Percentiles rank a stretch among this genome's conserved stretches.
Conservation (phyloP, 176 grass and related monocot genomes). For the Rhynchospora pubera region DNA sequence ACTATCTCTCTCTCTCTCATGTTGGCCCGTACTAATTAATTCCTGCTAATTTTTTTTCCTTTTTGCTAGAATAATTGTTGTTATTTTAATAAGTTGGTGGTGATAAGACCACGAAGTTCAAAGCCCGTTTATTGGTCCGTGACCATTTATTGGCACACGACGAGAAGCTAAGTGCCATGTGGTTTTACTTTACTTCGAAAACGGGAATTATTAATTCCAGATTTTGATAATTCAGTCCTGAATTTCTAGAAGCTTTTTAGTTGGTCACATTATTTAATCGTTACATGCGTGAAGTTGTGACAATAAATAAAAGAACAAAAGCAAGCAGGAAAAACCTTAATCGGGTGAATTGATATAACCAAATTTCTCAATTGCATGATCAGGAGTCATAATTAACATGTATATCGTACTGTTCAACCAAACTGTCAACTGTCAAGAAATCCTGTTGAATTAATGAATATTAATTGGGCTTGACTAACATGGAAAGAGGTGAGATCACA, state of each 20-base stretch:
- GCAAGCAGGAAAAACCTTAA: neutral
- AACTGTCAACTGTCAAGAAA: neutral
- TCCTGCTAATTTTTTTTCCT: neutral
- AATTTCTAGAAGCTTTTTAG: neutral
- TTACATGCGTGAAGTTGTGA: neutral
- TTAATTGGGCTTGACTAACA: neutral
- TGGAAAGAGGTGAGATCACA: neutral
- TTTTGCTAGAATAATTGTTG: constrained; percentile 11
- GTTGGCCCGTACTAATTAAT: constrained; percentile 7
- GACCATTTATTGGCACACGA: neutral
- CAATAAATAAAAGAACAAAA: neutral
- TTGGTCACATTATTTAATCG: neutral
- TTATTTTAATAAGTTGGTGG: neutral
- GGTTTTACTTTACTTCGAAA: neutral
- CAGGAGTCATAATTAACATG: neutral
- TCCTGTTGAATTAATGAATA: neutral
- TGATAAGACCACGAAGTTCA: constrained; percentile 12
- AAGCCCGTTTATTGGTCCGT: constrained; percentile 10
- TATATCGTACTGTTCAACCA: neutral
- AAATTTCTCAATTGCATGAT: neutral
- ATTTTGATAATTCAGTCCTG: neutral
- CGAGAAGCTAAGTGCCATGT: neutral
- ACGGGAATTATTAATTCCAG: neutral
- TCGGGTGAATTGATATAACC: neutral
- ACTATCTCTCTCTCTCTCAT: neutral